These are phyloP conservation scores for Pichia sp. DNA, from an alignment of 1,139 yeast genomes.

Conservation along the genomic window DNA sequence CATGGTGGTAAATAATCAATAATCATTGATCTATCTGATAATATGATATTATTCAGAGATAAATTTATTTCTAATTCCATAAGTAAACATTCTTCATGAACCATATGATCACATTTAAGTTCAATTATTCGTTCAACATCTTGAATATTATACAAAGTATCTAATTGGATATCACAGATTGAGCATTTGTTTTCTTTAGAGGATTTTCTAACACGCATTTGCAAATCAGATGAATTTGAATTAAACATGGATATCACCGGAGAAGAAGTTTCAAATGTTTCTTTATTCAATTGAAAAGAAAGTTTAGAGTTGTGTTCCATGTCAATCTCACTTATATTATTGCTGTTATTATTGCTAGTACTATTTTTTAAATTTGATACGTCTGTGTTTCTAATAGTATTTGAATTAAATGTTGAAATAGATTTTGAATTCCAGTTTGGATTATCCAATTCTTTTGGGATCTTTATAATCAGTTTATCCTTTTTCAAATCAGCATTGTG, in stretches of 20 bases:
- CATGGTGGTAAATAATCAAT: conserved; percentile 28
- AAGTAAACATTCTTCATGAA: conserved; percentile 34
- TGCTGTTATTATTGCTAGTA: no score
- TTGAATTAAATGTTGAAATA: no score
- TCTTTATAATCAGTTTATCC: no score
- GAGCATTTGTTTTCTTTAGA: conserved; percentile 22
- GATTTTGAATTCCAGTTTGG: no score
- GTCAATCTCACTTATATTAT: no score
- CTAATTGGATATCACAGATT: conserved; percentile 31
- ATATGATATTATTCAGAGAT: background rate
- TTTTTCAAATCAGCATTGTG: no score
- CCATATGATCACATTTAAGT: conserved; percentile 30
- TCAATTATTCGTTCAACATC: conserved; percentile 30
- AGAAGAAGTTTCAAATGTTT: conserved; percentile 5
- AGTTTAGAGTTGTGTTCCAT: background rate
- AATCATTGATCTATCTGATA: conserved; percentile 2
- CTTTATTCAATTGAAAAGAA: background rate
- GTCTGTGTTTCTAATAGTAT: no score
- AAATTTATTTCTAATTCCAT: conserved; percentile 27
- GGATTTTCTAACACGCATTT: conserved; percentile 1
- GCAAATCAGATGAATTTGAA: background rate
- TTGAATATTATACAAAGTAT: conserved; percentile 19
- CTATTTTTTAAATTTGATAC: no score
- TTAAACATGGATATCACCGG: conserved; percentile 4
- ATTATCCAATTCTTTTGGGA: background rate